These are phyloP conservation scores for Taphrina deformans DNA, from an alignment of 1,139 yeast genomes.

Conservation along the genomic window DNA sequence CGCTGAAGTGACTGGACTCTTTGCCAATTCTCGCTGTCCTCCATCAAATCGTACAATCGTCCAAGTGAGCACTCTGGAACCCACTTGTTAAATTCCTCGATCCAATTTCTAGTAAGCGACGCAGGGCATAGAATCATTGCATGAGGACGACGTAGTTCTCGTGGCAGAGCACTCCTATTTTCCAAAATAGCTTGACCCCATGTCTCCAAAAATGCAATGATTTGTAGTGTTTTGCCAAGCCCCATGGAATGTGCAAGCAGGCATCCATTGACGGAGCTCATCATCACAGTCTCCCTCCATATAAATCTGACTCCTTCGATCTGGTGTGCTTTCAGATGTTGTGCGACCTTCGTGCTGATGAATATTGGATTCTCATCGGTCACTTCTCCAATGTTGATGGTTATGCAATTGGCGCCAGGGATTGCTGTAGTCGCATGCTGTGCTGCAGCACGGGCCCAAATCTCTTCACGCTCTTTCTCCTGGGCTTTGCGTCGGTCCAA, in stretches of 20 bases:
- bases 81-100: constrained; percentile 91
- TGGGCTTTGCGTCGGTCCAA: not conserved
- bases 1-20: constrained; percentile 40
- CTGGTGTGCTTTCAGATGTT: constrained; percentile 74
- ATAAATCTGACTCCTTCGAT: constrained; percentile 75
- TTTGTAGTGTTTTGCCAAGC: constrained; percentile 88
- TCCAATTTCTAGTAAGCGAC: constrained; percentile 95
- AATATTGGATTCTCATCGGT: constrained; percentile 50
- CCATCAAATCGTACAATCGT: not conserved
- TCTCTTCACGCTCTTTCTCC: constrained; percentile 2
- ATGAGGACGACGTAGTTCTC: constrained; percentile 85
- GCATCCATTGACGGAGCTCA: constrained; percentile 62
- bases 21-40: not conserved
- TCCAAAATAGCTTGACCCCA: constrained; percentile 83
- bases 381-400: not conserved
- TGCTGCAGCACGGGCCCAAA: not conserved
- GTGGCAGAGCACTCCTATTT: constrained; percentile 68
- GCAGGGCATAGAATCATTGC: constrained; percentile 93
- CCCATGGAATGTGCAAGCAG: constrained; percentile 97
- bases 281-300: constrained; percentile 68
- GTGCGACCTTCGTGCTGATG: constrained; percentile 65
- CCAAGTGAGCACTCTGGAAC: constrained; percentile 92
- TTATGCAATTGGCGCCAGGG: not conserved
- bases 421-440: not conserved
- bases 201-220: constrained; percentile 77